Evolutionary conservation across 441 rosid species (phyloP).

Genomic region (Jatropha multifida): DNA sequence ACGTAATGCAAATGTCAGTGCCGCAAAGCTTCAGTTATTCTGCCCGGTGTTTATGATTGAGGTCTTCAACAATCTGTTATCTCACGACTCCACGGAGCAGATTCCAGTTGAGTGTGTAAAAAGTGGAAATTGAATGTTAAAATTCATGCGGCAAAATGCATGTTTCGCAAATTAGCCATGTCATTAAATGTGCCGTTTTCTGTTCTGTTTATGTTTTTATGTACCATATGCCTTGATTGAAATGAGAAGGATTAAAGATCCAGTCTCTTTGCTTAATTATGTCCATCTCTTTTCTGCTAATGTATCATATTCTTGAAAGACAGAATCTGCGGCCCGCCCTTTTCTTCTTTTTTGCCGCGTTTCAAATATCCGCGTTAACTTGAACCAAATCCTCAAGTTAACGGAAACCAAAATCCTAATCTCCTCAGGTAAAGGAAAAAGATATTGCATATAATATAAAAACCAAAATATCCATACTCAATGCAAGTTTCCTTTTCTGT

Average conservation of each 20-base stretch:
- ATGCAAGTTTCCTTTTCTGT: no score
- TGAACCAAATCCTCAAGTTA: no score
- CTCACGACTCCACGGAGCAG: conserved; percentile 12
- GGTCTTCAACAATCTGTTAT: conserved; percentile 1
- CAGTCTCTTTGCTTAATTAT: background rate
- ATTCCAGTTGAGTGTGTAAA: conserved; percentile 18
- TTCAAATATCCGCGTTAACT: no score
- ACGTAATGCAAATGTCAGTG: conserved; percentile 11
- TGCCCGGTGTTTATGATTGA: conserved; percentile 6
- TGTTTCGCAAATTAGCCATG: background rate
- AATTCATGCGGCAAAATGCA: conserved; percentile 19
- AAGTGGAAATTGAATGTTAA: conserved; percentile 18
- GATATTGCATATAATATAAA: no score
- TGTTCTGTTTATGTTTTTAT: background rate
- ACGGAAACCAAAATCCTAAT: no score
- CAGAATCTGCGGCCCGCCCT: no score
- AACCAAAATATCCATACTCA: no score
- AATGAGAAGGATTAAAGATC: conserved; percentile 17
- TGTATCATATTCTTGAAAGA: no score
- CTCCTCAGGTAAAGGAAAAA: no score
- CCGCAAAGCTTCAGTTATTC: conserved; percentile 19
- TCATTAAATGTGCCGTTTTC: background rate
- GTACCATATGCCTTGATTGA: conserved; percentile 16
- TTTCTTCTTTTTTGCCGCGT: no score
- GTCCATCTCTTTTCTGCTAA: background rate